Base-by-base conservation (phyloP, 495 filamentous ascomycete genomes). In the Cudoniella acicularis region DNA sequence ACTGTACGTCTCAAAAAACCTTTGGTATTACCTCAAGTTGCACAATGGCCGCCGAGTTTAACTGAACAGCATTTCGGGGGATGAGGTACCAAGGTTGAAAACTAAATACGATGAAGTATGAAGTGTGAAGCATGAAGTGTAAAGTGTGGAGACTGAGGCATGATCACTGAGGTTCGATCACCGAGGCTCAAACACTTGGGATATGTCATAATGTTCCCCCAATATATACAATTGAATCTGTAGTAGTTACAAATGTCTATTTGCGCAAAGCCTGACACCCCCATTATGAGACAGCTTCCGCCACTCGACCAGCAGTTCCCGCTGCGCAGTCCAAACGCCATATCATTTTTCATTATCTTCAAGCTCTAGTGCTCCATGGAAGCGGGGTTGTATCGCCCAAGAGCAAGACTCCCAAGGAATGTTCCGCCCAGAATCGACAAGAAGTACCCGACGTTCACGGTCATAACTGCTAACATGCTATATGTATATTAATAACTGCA, bases 401-500 rank as follows among this genome's bases (percentile, higher is more conserved):
- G 78, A 0, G 83, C 80, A 36, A 98, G 73, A 71, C 93, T 93
- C 13, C 93, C 93, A 2, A 94, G 64, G 68, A 96, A 96, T 1
- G 84, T 80, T 4, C 93, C 93, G 4, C 75, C 88, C 21, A 98
- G 82, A 0, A 96, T 82, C 1, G 92, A 91, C 23, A 92, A 73
- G 73, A 96, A 97, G 67, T 96, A 98, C n/a, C 93, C 93, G 46
- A 97, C 82, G 66, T 98, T 98, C 83, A 93, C 82, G 2, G 91
- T 94, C 93, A 98, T 98, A 64, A 96, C 89, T n/a, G 90, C 92
- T 74, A 98, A 77, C 93, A 98, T 98, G 51, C 93, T 98, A 66
- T 25, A 24, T 20, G 24, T 3, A 20, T 17, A 41, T 63, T 49
- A 66, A 54, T 21, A 26, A 54, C 8, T n/a, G 25, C 36, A 10